phyloP scores from a whole-genome alignment of 2,329 filamentous ascomycete species.

The Pseudopyrenochaeta lycopersici region DNA sequence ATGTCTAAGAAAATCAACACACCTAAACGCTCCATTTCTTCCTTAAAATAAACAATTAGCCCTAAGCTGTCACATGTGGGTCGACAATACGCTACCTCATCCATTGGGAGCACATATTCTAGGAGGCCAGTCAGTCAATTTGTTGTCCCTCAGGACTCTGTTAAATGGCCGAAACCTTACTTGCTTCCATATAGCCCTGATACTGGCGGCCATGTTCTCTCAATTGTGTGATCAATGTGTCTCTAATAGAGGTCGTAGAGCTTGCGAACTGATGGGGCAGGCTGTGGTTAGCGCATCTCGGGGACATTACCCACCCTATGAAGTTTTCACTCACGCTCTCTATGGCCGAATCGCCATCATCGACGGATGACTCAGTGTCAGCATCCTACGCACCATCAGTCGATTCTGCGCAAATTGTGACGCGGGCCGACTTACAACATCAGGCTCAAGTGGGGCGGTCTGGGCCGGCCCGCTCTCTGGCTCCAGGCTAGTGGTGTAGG shows the following conservation, averaged over 20 bases:
- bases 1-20: neutral
- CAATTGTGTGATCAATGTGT: conserved; percentile 18
- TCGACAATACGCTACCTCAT: conserved; percentile 14
- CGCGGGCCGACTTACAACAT: conserved; percentile 13
- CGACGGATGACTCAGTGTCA: conserved; percentile 6
- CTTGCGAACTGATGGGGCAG: conserved; percentile 7
- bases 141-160: neutral
- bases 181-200: conserved; percentile 18
- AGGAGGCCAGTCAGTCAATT: conserved; percentile 3
- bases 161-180: conserved; percentile 1
- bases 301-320: neutral
- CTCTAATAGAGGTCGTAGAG: conserved; percentile 17
- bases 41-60: neutral
- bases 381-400: conserved; percentile 9
- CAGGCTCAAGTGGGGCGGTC: conserved; percentile 14
- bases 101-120: conserved; percentile 29
- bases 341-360: conserved; percentile 19
- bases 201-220: conserved; percentile 19
- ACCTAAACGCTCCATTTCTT: conserved; percentile 22
- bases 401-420: neutral
- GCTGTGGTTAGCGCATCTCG: neutral
- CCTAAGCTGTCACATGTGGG: neutral
- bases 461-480: conserved; percentile 1
- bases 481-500: conserved; percentile 3
- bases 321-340: conserved; percentile 11